These are phyloP conservation scores for Lipomyces sp. DNA, from an alignment of 805 yeast species.

Conservation along the genomic window DNA sequence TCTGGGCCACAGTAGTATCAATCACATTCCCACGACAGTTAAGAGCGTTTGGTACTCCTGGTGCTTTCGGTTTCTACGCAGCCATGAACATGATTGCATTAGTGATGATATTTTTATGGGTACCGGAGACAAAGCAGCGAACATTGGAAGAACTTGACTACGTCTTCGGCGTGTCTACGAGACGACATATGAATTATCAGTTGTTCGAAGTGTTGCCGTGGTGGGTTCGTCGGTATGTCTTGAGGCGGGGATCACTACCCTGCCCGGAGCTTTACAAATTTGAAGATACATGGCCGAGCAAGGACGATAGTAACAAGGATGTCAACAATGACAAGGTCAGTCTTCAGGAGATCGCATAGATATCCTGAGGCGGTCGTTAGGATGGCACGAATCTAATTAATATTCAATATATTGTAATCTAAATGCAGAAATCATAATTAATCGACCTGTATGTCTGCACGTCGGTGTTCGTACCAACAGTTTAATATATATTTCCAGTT, in stretches of 20 bases:
- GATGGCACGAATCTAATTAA: no score
- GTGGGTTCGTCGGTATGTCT: slow-evolving; percentile 41
- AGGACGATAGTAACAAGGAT: no score
- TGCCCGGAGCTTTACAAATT: no score
- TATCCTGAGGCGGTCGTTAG: no score
- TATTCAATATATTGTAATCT: no score
- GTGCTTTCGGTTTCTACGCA: slow-evolving; percentile 89
- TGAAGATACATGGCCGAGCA: no score
- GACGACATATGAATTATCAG: slow-evolving; percentile 29
- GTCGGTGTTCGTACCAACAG: no score
- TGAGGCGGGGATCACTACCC: slow-evolving; percentile 8
- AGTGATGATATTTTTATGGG: slow-evolving; percentile 56
- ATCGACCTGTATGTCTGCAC: no score
- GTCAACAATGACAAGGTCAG: no score
- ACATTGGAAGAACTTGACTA: slow-evolving; percentile 61
- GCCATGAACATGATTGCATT: slow-evolving; percentile 82
- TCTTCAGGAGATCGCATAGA: no score
- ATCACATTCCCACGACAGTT: slow-evolving; percentile 79
- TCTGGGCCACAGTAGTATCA: slow-evolving; percentile 62
- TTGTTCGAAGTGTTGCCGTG: slow-evolving; percentile 50
- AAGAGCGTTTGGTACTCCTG: slow-evolving; percentile 70
- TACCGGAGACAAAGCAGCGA: slow-evolving; percentile 68
- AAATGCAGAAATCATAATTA: no score
- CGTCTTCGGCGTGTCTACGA: slow-evolving; percentile 41
- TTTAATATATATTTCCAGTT: no score